Conservation (phyloP, 1,284 basidiomycete genomes). For the Phylloporus sp. region DNA sequence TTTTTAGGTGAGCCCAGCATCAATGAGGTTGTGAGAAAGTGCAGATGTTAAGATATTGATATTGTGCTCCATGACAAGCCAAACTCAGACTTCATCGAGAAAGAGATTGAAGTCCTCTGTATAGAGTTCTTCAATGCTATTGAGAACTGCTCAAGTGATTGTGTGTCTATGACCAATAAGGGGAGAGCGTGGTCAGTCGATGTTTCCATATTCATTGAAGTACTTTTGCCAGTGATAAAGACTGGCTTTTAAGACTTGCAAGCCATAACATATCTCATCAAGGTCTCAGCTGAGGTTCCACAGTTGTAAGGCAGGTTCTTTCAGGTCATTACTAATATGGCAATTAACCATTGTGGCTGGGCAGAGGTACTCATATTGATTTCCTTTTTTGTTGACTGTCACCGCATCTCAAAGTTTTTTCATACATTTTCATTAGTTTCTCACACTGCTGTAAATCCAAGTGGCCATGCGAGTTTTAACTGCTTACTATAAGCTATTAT, state of each 20-base stretch:
- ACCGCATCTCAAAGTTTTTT: too few species aligned
- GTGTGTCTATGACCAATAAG: not conserved
- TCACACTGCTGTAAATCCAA: too few species aligned
- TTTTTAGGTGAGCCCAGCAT: conserved; percentile 1
- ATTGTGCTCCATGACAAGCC: not conserved
- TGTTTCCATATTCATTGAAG: not conserved
- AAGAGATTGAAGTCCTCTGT: not conserved
- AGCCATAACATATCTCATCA: conserved; percentile 4
- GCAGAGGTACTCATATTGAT: too few species aligned
- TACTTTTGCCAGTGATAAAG: not conserved
- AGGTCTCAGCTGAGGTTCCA: conserved; percentile 3
- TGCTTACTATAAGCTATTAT: too few species aligned
- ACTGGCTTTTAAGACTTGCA: not conserved
- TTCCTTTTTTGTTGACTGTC: too few species aligned
- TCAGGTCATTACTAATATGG: not conserved
- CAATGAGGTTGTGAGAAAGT: not conserved
- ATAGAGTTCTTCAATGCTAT: not conserved
- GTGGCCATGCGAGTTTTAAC: too few species aligned
- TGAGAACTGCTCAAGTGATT: not conserved
- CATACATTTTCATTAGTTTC: too few species aligned
- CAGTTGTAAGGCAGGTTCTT: not conserved
- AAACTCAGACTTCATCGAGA: not conserved
- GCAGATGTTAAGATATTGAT: not conserved
- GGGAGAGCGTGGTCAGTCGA: not conserved
- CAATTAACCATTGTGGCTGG: too few species aligned